Base-by-base conservation (phyloP, 768 basidiomycete genomes). In the Podaxis carcinomalis region DNA sequence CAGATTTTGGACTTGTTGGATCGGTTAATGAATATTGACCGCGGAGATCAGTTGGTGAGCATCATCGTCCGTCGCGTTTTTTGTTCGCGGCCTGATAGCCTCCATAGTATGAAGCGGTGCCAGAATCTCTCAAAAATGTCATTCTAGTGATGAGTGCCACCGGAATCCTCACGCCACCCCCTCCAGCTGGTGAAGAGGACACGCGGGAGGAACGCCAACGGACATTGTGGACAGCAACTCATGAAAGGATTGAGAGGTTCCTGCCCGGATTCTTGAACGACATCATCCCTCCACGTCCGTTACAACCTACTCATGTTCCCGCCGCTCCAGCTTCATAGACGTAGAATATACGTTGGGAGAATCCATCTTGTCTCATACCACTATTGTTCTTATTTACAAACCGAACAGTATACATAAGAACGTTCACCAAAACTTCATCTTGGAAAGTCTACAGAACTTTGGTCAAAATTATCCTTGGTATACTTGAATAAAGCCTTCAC, bases 111-210 rank as follows among this genome's bases (percentile, higher is more conserved):
- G 97, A 99, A 72, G 96, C 96, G 0, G 83, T 97, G 19, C 94
- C 93, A 1, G 97, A 99, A 74, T 95, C 95, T 1, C 81, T 99
- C 67, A 98, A 98, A 77, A 98, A 98, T 68, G 92, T 96, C 52
- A 76, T 99, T 14, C 82, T 98, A 51, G 96, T 99, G 52, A 95
- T 99, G 93, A 88, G 95, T 67, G 92, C 95, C 1, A 89, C 89
- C 1, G 83, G 83, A 4, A 87, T 95, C 59, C 83, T 99, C 16
- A 82, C 92, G 3, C 91, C 92, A 3, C 87, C 73, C 10, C 63
- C 65, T 16, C 27, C 51, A 3, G 37, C 84, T 10, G 75, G 77
- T 11, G 74, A 72, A 5, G 70, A 74, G 44, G 81, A 86, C 61
- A 64, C 72, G 47, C 83, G 87, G 56, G 77, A 80, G 55, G 86